Evolutionary conservation across 2,329 filamentous ascomycete species (phyloP), one percentile per base, ranked within the genome.

Genomic region (Fusarium tanahbumbuense): DNA sequence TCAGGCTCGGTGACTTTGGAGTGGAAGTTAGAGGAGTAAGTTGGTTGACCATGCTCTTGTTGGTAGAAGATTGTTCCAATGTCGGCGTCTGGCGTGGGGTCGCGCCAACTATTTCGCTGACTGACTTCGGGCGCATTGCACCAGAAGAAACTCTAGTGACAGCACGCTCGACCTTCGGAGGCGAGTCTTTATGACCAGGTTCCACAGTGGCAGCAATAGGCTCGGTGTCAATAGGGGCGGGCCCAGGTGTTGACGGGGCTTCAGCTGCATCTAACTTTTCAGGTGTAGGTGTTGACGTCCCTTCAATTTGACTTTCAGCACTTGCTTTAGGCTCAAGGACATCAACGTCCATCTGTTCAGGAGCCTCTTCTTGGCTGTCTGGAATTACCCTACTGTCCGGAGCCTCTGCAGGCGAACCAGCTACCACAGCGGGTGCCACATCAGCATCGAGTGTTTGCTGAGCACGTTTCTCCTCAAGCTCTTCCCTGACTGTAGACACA

Each of bases 141-240:
- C 90, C 91, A 12, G 91, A 92, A 5, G 89, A 89, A 23, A 92
- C 89, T 71, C 91, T 82, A 2, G 90, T 93, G 13, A 89, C 91
- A 81, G 91, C 91, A 30, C 89, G 85, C 71, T 83, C 80, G 6
- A 71, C 62, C 12, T 74, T 74, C 20, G 71, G 71, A 3, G 75
- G 56, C 3, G 57, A 61, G 15, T 79, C 75, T 27, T 67, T 72
- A 2, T 47, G 50, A 12, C 56, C 44, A 47, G 55, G 22, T 50
- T 69, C 56, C 49, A 30, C 32, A 44, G 56, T 49, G 60, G 22
- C 28, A 22, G 42, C 27, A 48, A 20, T 9, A 27, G 11, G n/a
- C 28, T 53, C 45, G 18, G 45, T 16, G n/a, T 37, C 34, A 25
- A 34, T 23, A 34, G 57, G 40, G 7, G 13, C 20, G 49, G 59